phyloP scores from a whole-genome alignment of 495 filamentous ascomycete genomes.

The Friedmanniomyces simplex region DNA sequence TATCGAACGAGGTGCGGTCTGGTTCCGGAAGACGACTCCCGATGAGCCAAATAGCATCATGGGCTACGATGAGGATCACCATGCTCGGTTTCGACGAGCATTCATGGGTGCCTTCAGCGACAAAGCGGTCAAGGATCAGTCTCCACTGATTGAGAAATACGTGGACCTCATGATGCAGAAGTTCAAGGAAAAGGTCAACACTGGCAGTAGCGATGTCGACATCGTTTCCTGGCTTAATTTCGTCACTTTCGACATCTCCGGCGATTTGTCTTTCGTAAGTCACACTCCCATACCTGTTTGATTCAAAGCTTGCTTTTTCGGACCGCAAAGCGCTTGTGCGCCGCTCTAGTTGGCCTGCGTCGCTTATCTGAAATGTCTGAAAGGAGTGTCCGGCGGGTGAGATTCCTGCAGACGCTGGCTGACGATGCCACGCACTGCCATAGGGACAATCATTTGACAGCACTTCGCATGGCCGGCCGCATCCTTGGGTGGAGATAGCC shows the following conservation, averaged over 20 bases:
- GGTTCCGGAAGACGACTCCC: conserved; percentile 9
- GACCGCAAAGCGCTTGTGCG: no score
- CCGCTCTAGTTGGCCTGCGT: no score
- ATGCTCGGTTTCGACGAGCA: conserved; percentile 24
- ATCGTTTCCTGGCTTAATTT: conserved; percentile 28
- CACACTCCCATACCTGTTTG: no score
- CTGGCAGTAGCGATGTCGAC: conserved; percentile 19
- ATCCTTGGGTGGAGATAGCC: conserved; percentile 27
- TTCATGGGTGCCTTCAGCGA: conserved; percentile 26
- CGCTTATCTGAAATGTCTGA: conserved; percentile 3
- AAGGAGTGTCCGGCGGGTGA: not conserved
- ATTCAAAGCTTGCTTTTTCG: no score
- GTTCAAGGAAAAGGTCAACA: conserved; percentile 11
- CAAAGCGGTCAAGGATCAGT: conserved; percentile 27
- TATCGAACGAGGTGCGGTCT: conserved; percentile 3
- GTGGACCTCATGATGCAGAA: conserved; percentile 26
- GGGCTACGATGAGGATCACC: conserved; percentile 18
- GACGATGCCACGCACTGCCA: not conserved
- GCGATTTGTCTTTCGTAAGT: conserved; percentile 27
- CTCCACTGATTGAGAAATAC: conserved; percentile 26
- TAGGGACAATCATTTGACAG: conserved; percentile 29
- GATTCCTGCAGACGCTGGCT: not conserved
- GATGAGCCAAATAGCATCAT: conserved; percentile 13
- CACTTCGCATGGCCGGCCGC: conserved; percentile 17
- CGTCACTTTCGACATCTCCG: conserved; percentile 31